phyloP scores from a whole-genome alignment of 192 early-diverging fungal species.

The Entomortierella parvispora region DNA sequence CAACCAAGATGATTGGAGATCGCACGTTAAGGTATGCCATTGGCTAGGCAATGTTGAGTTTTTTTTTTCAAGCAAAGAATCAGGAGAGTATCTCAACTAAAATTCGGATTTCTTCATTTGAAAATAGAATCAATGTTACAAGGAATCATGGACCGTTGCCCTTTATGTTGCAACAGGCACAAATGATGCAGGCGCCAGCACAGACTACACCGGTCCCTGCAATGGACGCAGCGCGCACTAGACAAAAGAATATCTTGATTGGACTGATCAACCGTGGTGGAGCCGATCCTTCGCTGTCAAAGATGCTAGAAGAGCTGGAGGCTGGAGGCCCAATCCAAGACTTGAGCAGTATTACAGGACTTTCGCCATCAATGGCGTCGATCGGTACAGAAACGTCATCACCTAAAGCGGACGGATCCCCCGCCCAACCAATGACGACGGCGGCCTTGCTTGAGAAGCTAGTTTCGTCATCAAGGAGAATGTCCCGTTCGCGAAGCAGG shows the following conservation, averaged over 20 bases:
- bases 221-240: conserved; percentile 35
- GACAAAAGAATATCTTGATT: conserved; percentile 42
- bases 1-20: conserved; percentile 43
- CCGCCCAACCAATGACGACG: conserved; percentile 6
- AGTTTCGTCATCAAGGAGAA: conserved; percentile 30
- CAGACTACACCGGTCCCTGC: conserved; percentile 6
- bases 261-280: conserved; percentile 44
- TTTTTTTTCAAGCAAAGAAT: neutral
- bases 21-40: conserved; percentile 28
- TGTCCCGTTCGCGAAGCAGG: conserved; percentile 36
- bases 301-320: conserved; percentile 46
- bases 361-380: conserved; percentile 15
- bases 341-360: conserved; percentile 32
- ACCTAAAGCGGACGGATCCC: conserved; percentile 1
- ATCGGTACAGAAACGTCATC: conserved; percentile 16
- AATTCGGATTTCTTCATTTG: neutral
- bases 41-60: neutral
- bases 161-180: conserved; percentile 47
- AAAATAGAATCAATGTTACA: conserved; percentile 31
- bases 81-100: neutral
- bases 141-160: conserved; percentile 37
- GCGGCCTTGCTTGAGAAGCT: conserved; percentile 30
- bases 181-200: conserved; percentile 39
- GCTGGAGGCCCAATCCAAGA: conserved; percentile 37
- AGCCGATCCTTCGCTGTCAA: conserved; percentile 33